Evolutionary conservation across 441 rosid species (phyloP).

Genomic region (Eruca vesicaria): DNA sequence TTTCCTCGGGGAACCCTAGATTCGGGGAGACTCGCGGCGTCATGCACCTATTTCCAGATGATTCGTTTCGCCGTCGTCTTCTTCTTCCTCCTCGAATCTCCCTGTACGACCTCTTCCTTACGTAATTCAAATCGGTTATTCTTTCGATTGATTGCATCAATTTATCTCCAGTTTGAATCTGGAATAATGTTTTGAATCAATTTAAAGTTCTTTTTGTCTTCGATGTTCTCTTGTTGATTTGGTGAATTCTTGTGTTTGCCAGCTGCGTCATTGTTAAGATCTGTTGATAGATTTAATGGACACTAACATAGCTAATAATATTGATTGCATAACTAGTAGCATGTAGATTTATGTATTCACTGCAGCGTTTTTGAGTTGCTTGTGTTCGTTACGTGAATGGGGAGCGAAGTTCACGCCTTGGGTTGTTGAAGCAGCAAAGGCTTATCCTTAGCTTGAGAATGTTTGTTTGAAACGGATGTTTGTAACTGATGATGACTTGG

Average conservation of each 20-base stretch:
- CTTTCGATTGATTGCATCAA: background rate
- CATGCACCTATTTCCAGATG: slow-evolving; percentile 75
- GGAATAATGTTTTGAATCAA: slow-evolving; percentile 13
- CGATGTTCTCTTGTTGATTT: background rate
- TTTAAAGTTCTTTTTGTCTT: background rate
- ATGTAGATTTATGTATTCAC: background rate
- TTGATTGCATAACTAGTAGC: background rate
- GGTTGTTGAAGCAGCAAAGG: too few species aligned
- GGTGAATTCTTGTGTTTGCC: background rate
- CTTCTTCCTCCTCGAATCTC: slow-evolving; percentile 44
- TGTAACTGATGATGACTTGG: too few species aligned
- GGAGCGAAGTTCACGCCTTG: too few species aligned
- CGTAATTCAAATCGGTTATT: too few species aligned
- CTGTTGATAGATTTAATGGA: background rate
- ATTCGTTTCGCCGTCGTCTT: slow-evolving; percentile 36
- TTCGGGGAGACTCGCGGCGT: slow-evolving; percentile 95
- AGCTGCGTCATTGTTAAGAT: background rate
- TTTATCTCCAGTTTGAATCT: slow-evolving; percentile 3
- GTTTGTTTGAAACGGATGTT: too few species aligned
- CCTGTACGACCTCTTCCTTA: slow-evolving; percentile 46
- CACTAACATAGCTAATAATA: too few species aligned
- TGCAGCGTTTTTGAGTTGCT: background rate
- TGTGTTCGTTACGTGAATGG: background rate
- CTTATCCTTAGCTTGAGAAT: too few species aligned
- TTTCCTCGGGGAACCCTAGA: slow-evolving; percentile 98